These are phyloP conservation scores for Suillus subluteus DNA, from an alignment of 768 basidiomycete genomes.

Conservation along the genomic window DNA sequence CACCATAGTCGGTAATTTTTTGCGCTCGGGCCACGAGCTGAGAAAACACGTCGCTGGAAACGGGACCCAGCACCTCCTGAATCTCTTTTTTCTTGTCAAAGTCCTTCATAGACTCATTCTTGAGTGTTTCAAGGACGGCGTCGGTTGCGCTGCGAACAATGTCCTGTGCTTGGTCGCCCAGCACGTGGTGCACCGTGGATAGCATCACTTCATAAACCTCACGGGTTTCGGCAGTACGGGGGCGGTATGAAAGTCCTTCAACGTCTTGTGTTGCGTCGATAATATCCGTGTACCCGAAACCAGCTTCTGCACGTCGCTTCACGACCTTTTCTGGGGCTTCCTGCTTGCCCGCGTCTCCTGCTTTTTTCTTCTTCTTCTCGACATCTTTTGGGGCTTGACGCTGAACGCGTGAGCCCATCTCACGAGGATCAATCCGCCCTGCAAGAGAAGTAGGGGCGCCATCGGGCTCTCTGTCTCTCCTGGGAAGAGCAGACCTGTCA, in stretches of 20 bases:
- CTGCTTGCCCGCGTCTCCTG: conserved; percentile 51
- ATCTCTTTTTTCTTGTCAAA: conserved; percentile 98
- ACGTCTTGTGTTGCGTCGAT: conserved; percentile 93
- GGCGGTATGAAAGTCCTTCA: conserved; percentile 91
- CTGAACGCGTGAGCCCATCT: conserved; percentile 92
- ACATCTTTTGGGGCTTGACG: conserved; percentile 85
- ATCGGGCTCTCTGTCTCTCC: conserved; percentile 95
- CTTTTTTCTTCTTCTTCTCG: conserved; percentile 93
- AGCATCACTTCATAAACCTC: conserved; percentile 94
- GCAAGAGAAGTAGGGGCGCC: conserved; percentile 93
- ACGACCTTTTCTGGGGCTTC: conserved; percentile 60
- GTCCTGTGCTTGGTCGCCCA: conserved; percentile 96
- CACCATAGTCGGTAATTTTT: conserved; percentile 95
- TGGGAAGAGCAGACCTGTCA: conserved; percentile 75
- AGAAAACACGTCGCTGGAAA: conserved; percentile 77
- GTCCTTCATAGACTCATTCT: conserved; percentile 88
- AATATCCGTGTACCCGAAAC: conserved; percentile 87
- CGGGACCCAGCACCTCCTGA: conserved; percentile 67
- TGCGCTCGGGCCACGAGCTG: conserved; percentile 85
- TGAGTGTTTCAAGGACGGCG: conserved; percentile 83
- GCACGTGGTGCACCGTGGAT: conserved; percentile 74
- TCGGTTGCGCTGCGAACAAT: conserved; percentile 97
- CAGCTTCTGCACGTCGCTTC: conserved; percentile 64
- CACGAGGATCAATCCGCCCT: conserved; percentile 84
- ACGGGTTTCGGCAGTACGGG: conserved; percentile 91